A percentile compares a stretch with the other conserved stretches of the same genome.
phyloP scores from a whole-genome alignment of 805 yeast species.

The Metschnikowia borealis region DNA sequence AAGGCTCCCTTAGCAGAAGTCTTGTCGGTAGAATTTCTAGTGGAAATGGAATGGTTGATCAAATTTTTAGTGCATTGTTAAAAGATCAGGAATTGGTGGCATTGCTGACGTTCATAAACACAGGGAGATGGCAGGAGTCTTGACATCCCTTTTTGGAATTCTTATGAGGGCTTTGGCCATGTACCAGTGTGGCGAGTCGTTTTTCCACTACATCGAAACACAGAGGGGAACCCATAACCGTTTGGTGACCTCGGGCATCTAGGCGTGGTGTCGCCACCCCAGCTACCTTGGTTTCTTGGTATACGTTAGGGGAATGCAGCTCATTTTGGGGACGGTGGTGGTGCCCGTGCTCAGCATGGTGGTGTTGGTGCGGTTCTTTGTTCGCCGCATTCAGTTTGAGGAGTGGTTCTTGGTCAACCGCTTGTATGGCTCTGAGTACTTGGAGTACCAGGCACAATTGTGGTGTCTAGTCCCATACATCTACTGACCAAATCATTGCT shows the following conservation, averaged over 20 bases:
- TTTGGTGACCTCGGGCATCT: conserved; percentile 34
- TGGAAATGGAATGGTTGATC: too few species aligned
- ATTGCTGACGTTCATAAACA: too few species aligned
- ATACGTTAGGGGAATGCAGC: conserved; percentile 30
- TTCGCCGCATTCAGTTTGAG: conserved; percentile 30
- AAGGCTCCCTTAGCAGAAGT: too few species aligned
- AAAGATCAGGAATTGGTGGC: too few species aligned
- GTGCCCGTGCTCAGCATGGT: conserved; percentile 16
- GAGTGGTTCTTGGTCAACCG: conserved; percentile 28
- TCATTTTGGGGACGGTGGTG: conserved; percentile 22
- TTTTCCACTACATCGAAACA: conserved; percentile 29
- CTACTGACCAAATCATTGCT: too few species aligned
- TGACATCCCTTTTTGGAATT: conserved; percentile 19
- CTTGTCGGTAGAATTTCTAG: too few species aligned
- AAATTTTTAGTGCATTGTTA: too few species aligned
- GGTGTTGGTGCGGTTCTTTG: conserved; percentile 26
- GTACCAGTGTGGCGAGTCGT: conserved; percentile 32
- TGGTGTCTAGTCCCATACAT: conserved; percentile 30
- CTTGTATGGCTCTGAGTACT: conserved; percentile 27
- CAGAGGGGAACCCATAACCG: conserved; percentile 3
- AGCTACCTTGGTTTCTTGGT: conserved; percentile 36
- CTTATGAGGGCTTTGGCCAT: conserved; percentile 27
- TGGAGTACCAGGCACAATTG: conserved; percentile 21
- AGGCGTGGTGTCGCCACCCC: conserved; percentile 31
- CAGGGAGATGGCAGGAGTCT: too few species aligned